Evolutionary conservation across 2,329 filamentous ascomycete genomes (phyloP), one percentile per base, ranked within the genome.

Genomic region (Arthrobotrys conoides): DNA sequence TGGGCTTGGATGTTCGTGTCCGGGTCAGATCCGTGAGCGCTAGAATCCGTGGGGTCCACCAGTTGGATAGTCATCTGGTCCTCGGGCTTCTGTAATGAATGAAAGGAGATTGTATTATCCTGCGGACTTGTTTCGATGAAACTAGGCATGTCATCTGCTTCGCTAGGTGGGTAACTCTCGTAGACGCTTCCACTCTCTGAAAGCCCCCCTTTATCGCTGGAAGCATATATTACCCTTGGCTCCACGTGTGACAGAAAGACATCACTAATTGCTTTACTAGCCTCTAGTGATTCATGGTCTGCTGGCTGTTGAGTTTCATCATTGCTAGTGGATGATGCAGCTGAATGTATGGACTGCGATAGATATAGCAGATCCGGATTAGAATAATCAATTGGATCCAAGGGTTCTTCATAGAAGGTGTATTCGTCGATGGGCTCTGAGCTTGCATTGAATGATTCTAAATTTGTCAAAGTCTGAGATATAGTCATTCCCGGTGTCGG

Each of bases 161-260:
- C 75, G 48, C 75, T 79, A 3, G 68, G 63, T 33, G 75, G 75
- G 20, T 79, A 79, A 18, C 75, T 79, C 57, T 72, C 57, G 14
- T 79, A 79, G 16, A 79, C 55, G 27, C 75, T 79, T 1, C 46
- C 64, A n/a, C 30, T 70, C 5, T 73, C 75, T 10, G 73, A 77
- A 8, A 9, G 6, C 0, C 61, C 73, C 14, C 33, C 65, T 12
- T 66, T 44, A 9, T 77, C 66, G 12, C 46, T 38, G 5, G 57
- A 5, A 24, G 67, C 59, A 48, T 77, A 77, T 61, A 66, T 57
- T 36, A 71, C 46, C 30, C 55, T 59, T 16, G 73, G 49, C 44
- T 77, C 67, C 16, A 41, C 14, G 5, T 61, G 38, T 12, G 48
- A 6, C 20, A 36, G 14, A 36, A 49, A 36, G 5, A n/a, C n/a